These are phyloP conservation scores for Polytolypa hystricis DNA, from an alignment of 2,329 filamentous ascomycete species.

Conservation along the genomic window DNA sequence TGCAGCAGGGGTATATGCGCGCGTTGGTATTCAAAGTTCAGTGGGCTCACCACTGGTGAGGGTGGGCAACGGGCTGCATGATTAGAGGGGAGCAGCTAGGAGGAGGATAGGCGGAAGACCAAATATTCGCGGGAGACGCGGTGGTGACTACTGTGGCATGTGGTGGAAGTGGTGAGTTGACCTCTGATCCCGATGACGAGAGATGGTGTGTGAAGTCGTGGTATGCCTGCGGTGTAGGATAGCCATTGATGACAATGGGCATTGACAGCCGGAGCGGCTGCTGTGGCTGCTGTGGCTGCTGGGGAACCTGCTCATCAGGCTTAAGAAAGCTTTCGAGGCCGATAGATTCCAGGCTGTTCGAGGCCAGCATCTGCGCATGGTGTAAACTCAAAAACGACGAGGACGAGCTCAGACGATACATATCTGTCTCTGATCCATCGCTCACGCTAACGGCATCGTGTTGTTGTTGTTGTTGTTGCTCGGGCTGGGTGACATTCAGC, in stretches of 20 bases:
- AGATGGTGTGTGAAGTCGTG: not conserved
- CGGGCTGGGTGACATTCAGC: slow-evolving; percentile 1
- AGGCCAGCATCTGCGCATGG: slow-evolving; percentile 30
- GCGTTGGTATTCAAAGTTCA: too few relatives aligned
- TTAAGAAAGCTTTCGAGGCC: not conserved
- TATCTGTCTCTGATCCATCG: slow-evolving; percentile 31
- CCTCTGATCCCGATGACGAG: slow-evolving; percentile 10
- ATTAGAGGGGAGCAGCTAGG: too few relatives aligned
- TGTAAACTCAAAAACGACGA: slow-evolving; percentile 33
- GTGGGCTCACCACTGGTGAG: too few relatives aligned
- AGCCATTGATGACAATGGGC: not conserved
- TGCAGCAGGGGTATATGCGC: too few relatives aligned
- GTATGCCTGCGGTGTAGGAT: too few relatives aligned
- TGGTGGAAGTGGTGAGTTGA: slow-evolving; percentile 7
- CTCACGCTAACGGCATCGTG: slow-evolving; percentile 30
- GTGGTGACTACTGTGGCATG: slow-evolving; percentile 1
- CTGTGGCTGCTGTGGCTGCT: not conserved
- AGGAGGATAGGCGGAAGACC: too few relatives aligned
- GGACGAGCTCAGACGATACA: slow-evolving; percentile 31
- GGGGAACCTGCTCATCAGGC: not conserved
- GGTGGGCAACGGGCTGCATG: too few relatives aligned
- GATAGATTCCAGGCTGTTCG: slow-evolving; percentile 25
- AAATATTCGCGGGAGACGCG: too few relatives aligned
- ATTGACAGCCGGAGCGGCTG: not conserved
- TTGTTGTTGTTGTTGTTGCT: slow-evolving; percentile 1